A percentile compares a stretch with the other conserved stretches of the same genome.
These are phyloP conservation scores for Dactylonectria macrodidyma DNA, from an alignment of 2,329 filamentous ascomycete species.

Conservation along the genomic window DNA sequence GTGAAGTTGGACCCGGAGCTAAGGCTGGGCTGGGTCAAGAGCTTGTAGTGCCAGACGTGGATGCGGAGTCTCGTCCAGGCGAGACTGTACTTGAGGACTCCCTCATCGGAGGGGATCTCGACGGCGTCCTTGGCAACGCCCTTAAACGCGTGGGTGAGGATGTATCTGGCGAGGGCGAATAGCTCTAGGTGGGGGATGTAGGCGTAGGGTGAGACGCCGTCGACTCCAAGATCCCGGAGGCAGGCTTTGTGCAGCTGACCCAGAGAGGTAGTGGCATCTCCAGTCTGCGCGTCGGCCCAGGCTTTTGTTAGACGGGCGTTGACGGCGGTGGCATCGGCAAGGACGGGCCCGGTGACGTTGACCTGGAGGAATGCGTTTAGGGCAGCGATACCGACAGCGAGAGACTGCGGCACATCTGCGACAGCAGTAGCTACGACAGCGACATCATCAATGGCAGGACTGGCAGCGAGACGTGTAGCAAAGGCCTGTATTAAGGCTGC, in stretches of 20 bases:
- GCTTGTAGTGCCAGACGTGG: constrained; percentile 78
- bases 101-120: constrained; percentile 43
- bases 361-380: constrained; percentile 87
- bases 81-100: constrained; percentile 62
- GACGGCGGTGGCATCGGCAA: constrained; percentile 58
- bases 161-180: constrained; percentile 78
- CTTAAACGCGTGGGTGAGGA: constrained; percentile 55
- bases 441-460: constrained; percentile 15
- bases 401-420: constrained; percentile 31
- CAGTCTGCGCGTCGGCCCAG: constrained; percentile 45
- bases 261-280: constrained; percentile 40
- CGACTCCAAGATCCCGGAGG: constrained; percentile 79
- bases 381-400: constrained; percentile 53
- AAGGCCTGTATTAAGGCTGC: constrained; percentile 40
- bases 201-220: constrained; percentile 89
- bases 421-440: constrained; percentile 14
- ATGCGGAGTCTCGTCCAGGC: constrained; percentile 79
- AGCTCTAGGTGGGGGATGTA: constrained; percentile 88
- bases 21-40: constrained; percentile 70
- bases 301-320: constrained; percentile 58
- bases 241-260: constrained; percentile 68
- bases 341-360: constrained; percentile 88
- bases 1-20: constrained; percentile 69
- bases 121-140: constrained; percentile 44
- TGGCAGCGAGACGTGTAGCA: constrained; percentile 26